Evolutionary conservation across 2,329 filamentous ascomycete genomes (phyloP), one percentile per base, ranked within the genome.

Genomic region (Aspergillus eucalypticola): DNA sequence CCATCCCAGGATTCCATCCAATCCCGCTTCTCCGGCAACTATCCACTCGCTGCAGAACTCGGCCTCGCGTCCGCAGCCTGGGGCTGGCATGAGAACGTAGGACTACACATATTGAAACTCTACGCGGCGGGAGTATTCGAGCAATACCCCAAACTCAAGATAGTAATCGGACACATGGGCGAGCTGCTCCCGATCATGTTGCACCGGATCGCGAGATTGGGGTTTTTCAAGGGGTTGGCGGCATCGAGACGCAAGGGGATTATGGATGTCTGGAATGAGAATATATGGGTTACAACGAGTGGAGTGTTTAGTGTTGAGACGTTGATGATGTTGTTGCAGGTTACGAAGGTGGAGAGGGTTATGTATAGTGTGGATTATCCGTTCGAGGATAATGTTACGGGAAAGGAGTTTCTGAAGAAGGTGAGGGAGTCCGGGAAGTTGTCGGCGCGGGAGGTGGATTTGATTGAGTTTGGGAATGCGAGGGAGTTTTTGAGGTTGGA

Each of bases 81-180:
- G 68, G 73, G 71, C 13, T 78, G 75, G 75, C 77, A 79, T 57
- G 63, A 70, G 10, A 73, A 78, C 19, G 72, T 75, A 0, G 76
- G 66, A 0, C 61, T 73, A 11, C 76, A 77, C 57, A 61, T 79
- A 2, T 62, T 80, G 6, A 62, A 66, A 11, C 75, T 88, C 2
- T 86, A 79, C 64, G 79, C 81, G 1, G 73, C 77, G 0, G 83
- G 84, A 1, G 65, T 86, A 1, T 88, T 88, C 62, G 85, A 87
- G 67, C 72, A 76, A 3, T 82, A 81, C 46, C 84, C 84, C 0
- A 72, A 68, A 19, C 67, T 88, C 8, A 86, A 86, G 66, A 74
- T 88, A 50, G 74, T 87, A 3, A 69, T 85, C 32, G 82, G 82
- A 0, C 83, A 86, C 70, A 78, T 83, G 75, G 78, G 82, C 25